Evolutionary conservation across 805 yeast genomes (phyloP).

Genomic region (Hanseniaspora occidentalis): DNA sequence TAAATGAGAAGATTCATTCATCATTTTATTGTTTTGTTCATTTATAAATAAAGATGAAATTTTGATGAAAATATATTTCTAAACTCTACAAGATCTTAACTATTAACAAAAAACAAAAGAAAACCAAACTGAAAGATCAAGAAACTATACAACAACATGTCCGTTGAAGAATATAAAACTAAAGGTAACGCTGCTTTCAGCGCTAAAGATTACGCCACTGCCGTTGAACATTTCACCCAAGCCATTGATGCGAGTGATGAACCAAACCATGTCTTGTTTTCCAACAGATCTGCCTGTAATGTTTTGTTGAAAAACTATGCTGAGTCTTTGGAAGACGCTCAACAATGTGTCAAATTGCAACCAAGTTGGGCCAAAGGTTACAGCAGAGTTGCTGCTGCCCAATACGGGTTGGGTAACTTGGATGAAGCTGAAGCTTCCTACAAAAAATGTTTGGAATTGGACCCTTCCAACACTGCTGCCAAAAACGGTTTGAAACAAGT

Average conservation of each 20-base stretch:
- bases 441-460: conserved; percentile 69
- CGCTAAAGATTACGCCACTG: conserved; percentile 23
- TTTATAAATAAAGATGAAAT: no score
- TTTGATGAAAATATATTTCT: no score
- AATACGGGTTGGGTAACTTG: conserved; percentile 69
- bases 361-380: conserved; percentile 93
- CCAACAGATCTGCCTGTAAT: conserved; percentile 88
- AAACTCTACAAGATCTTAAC: no score
- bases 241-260: conserved; percentile 70
- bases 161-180: conserved; percentile 37
- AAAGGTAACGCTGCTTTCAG: conserved; percentile 67
- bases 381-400: conserved; percentile 88
- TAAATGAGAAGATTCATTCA: no score
- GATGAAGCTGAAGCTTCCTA: conserved; percentile 65
- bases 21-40: no score
- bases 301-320: conserved; percentile 66
- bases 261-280: conserved; percentile 86
- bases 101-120: no score
- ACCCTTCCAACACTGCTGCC: conserved; percentile 76
- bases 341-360: conserved; percentile 68
- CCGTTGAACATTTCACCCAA: conserved; percentile 70
- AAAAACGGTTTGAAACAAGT: conserved; percentile 67
- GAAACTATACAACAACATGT: background rate
- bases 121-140: no score
- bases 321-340: conserved; percentile 75